Evolutionary conservation across 176 grass and related monocot species (phyloP).

Genomic region (Oryza glumipatula): DNA sequence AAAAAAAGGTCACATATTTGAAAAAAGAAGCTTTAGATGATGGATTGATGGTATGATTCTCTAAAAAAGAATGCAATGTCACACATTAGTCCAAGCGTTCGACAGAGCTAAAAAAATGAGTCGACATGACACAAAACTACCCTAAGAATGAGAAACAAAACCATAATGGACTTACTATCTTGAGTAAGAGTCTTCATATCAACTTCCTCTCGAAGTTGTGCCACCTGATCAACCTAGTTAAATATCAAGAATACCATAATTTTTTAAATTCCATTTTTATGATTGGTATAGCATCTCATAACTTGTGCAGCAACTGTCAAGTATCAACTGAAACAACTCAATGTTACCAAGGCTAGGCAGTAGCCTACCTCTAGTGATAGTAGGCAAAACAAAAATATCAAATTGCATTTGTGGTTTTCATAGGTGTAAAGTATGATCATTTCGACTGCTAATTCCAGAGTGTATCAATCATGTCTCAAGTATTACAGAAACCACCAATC

Average conservation of each 20-base stretch:
- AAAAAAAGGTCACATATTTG: conserved; percentile 19
- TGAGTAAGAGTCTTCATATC: conserved; percentile 73
- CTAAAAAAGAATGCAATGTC: conserved; percentile 4
- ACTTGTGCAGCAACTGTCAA: not conserved
- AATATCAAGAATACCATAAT: conserved; percentile 39
- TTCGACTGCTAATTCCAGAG: not conserved
- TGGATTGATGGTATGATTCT: not conserved
- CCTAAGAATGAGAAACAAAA: conserved; percentile 4
- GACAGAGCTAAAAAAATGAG: not conserved
- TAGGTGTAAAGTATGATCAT: conserved; percentile 13
- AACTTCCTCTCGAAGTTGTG: conserved; percentile 77
- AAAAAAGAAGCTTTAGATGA: conserved; percentile 20
- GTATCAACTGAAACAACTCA: conserved; percentile 21
- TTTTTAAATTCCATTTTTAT: conserved; percentile 8
- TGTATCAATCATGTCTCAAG: conserved; percentile 7
- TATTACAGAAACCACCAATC: conserved; percentile 6
- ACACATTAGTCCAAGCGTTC: not conserved
- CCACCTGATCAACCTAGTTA: conserved; percentile 67
- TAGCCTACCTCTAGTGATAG: not conserved
- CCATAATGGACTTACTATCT: conserved; percentile 56
- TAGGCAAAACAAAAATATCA: not conserved
- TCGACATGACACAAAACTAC: not conserved
- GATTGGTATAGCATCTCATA: conserved; percentile 12
- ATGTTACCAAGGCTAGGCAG: conserved; percentile 7
- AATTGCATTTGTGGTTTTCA: not conserved